Base-by-base conservation (phyloP, 2,329 filamentous ascomycete species). In the Tolypocladium amazonense region DNA sequence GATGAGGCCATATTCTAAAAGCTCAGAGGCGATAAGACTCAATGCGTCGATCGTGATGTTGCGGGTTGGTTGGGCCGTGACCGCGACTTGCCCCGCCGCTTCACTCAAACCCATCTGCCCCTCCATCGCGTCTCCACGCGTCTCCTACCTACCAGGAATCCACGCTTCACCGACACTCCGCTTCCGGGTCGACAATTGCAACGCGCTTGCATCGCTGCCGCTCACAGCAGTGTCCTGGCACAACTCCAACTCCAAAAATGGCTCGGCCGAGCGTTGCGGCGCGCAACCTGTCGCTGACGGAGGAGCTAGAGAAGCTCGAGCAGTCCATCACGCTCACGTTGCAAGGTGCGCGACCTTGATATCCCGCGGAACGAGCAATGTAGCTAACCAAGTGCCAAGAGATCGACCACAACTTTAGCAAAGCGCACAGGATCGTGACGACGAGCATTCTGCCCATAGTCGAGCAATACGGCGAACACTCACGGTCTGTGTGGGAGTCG, bases 351-450 rank as follows among this genome's bases (percentile, higher is more conserved):
- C 50, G 5, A 54, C 27, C 33, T 53, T 30, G 12, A 23, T 15
- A 0, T 9, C 38, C 47, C 60, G 62, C 58, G 65, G 33, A 23
- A 8, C 11, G 50, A 23, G n/a, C 30, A 6, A 11, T 55, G 4
- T 8, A 23, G 37, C 33, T 39, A 33, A 61, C 45, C 27, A 6
- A n/a, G 47, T 15, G 15, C 27, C 8, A 68, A 95, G 94, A 99
- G 79, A 99, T 99, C 77, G 94, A 99, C 73, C 89, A 91, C 75
- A 99, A 99, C 76, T 99, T 99, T 73, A 97, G 90, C 77, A 91
- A 90, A 70, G 92, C 94, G 37, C 94, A 99, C 74, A 88, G 92
- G 63, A 97, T 99, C 61, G 93, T 99, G 45, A 97, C 94, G 0
- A 88, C 89, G 1, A 96, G 87, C 70, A 97, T 99, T 59, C 77